Evolutionary conservation across 2,329 filamentous ascomycete species (phyloP).

Genomic region (Aspergillus sp.): DNA sequence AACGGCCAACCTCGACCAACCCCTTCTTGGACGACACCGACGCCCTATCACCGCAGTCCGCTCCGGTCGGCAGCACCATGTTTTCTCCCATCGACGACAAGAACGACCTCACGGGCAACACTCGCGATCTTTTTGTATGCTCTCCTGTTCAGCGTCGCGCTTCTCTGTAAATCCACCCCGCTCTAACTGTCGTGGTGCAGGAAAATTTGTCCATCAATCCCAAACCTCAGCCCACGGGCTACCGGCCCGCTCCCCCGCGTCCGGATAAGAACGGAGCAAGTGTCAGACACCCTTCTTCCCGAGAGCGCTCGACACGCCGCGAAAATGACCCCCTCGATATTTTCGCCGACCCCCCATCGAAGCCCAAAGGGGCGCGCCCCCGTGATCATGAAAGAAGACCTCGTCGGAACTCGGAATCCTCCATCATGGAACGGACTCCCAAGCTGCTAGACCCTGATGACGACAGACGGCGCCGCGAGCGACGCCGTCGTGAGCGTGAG

Average conservation of each 20-base stretch:
- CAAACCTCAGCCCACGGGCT: conserved; percentile 33
- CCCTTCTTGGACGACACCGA: conserved; percentile 57
- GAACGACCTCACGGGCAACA: conserved; percentile 45
- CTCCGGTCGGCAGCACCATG: conserved; percentile 27
- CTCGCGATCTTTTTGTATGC: conserved; percentile 62
- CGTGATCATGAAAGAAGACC: conserved; percentile 41
- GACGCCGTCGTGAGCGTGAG: conserved; percentile 51
- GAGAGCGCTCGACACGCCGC: conserved; percentile 23
- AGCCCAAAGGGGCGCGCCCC: conserved; percentile 24
- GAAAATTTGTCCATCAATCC: conserved; percentile 39
- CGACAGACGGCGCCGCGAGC: conserved; percentile 49
- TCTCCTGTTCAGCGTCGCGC: conserved; percentile 1
- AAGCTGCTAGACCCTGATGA: conserved; percentile 49
- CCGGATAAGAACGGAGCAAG: conserved; percentile 30
- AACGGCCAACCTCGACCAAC: conserved; percentile 57
- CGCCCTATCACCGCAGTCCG: conserved; percentile 34
- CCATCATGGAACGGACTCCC: conserved; percentile 52
- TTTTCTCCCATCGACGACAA: conserved; percentile 28
- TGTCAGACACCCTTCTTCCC: conserved; percentile 24
- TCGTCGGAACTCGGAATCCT: conserved; percentile 63
- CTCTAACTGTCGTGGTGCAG: conserved; percentile 19
- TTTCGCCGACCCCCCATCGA: conserved; percentile 43
- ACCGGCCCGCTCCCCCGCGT: conserved; percentile 32
- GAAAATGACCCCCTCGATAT: conserved; percentile 44
- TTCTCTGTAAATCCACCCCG: background rate